Conservation (phyloP, 2,329 filamentous ascomycete genomes). For the Rutstroemia sp. region DNA sequence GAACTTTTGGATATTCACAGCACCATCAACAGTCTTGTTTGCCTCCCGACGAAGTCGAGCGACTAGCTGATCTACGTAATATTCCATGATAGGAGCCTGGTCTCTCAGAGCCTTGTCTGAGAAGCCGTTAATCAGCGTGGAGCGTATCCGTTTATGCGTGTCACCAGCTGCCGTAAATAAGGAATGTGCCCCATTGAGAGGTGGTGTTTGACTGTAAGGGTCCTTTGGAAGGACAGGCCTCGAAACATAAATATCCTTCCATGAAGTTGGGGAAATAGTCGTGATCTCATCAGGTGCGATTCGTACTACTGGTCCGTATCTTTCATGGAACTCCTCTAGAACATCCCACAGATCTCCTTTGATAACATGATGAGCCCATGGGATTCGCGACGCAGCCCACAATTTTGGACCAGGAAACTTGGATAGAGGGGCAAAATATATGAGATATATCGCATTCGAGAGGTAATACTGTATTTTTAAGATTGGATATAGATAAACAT, state of each 20-base stretch:
- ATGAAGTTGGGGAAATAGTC: constrained; percentile 13
- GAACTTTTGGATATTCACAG: constrained; percentile 27
- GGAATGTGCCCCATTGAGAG: neutral
- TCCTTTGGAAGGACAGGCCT: neutral
- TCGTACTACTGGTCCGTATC: constrained; percentile 28
- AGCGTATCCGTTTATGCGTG: constrained; percentile 23
- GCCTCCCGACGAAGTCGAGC: neutral
- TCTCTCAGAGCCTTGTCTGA: constrained; percentile 27
- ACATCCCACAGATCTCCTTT: constrained; percentile 4
- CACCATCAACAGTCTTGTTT: neutral
- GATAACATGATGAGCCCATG: neutral
- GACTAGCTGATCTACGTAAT: constrained; percentile 8
- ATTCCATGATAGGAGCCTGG: constrained; percentile 22
- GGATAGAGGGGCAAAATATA: constrained; percentile 25
- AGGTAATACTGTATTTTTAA: neutral
- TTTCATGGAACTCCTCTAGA: constrained; percentile 16
- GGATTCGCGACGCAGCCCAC: constrained; percentile 11
- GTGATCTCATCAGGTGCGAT: constrained; percentile 26
- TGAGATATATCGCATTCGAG: constrained; percentile 8
- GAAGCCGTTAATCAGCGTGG: constrained; percentile 26
- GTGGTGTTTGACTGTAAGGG: neutral
- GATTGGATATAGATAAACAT: neutral
- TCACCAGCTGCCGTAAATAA: constrained; percentile 2
- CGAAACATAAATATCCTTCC: neutral
- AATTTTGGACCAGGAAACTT: constrained; percentile 28